These are phyloP conservation scores for Hymenoscyphus repandus DNA, from an alignment of 2,329 filamentous ascomycete species.

Conservation along the genomic window DNA sequence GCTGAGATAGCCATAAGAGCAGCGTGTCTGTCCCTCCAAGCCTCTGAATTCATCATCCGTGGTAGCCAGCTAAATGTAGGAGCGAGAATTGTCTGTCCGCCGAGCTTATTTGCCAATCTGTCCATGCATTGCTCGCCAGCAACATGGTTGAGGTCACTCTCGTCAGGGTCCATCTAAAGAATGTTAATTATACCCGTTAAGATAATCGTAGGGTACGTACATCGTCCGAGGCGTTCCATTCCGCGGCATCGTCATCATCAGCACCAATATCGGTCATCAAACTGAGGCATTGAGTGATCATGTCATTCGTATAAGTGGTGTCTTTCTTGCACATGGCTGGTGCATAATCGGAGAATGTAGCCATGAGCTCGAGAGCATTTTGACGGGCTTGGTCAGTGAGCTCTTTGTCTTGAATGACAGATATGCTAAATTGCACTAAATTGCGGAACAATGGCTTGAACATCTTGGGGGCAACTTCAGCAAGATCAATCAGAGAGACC, in stretches of 20 bases:
- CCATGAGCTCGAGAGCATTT: conserved; percentile 94
- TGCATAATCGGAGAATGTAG: conserved; percentile 92
- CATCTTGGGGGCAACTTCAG: conserved; percentile 94
- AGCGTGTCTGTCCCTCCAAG: conserved; percentile 93
- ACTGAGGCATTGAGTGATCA: conserved; percentile 97
- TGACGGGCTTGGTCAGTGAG: conserved; percentile 84
- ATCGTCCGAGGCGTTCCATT: conserved; percentile 92
- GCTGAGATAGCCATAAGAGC: conserved; percentile 98
- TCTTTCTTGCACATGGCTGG: conserved; percentile 95
- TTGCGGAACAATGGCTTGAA: conserved; percentile 93
- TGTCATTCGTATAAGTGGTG: conserved; percentile 82
- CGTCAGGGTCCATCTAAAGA: conserved; percentile 76
- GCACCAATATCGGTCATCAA: conserved; percentile 95
- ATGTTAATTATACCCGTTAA: conserved; percentile 19
- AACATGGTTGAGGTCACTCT: conserved; percentile 95
- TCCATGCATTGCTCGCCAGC: conserved; percentile 99
- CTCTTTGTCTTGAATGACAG: conserved; percentile 94
- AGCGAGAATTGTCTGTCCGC: conserved; percentile 84
- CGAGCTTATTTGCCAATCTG: conserved; percentile 91
- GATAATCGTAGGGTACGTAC: conserved; percentile 42
- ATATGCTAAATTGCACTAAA: conserved; percentile 86
- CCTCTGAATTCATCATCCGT: conserved; percentile 91
- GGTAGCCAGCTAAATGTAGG: conserved; percentile 97
- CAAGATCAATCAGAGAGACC: conserved; percentile 86
- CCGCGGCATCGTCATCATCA: conserved; percentile 89